A percentile compares a stretch with the other conserved stretches of the same genome.
Conservation (phyloP, 352 stramenopile species). For the Pythium guiyangense region DNA sequence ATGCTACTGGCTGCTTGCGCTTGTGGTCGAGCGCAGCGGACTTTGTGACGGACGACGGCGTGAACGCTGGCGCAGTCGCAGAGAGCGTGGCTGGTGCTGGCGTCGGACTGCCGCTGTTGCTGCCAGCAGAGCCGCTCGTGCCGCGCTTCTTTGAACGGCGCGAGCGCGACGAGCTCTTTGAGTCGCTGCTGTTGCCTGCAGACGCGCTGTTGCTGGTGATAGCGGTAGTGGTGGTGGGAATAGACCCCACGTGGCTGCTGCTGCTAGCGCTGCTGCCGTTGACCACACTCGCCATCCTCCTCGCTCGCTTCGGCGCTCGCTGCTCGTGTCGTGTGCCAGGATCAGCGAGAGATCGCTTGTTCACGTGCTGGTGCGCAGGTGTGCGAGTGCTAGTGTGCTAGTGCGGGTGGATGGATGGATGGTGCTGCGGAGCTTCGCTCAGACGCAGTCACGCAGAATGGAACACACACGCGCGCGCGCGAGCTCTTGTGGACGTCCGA, state of each 20-base stretch:
- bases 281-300: conserved; percentile 26
- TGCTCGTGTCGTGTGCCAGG: neutral
- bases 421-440: no score
- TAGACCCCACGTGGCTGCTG: conserved; percentile 21
- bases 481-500: no score
- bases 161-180: neutral
- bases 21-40: conserved; percentile 19
- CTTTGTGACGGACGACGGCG: neutral
- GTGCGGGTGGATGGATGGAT: no score
- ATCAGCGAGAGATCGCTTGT: neutral
- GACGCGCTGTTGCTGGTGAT: conserved; percentile 8
- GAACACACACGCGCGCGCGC: no score
- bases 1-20: neutral
- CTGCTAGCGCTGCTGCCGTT: conserved; percentile 20
- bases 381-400: no score
- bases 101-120: neutral
- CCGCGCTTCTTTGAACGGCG: conserved; percentile 8
- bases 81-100: conserved; percentile 3
- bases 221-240: conserved; percentile 19
- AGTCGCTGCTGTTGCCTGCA: neutral
- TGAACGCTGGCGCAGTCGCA: conserved; percentile 10
- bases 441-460: neutral
- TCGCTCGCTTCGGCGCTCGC: neutral
- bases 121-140: conserved; percentile 7
- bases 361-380: no score